Conservation (phyloP, 768 basidiomycete species). For the Agrocybe pediades region DNA sequence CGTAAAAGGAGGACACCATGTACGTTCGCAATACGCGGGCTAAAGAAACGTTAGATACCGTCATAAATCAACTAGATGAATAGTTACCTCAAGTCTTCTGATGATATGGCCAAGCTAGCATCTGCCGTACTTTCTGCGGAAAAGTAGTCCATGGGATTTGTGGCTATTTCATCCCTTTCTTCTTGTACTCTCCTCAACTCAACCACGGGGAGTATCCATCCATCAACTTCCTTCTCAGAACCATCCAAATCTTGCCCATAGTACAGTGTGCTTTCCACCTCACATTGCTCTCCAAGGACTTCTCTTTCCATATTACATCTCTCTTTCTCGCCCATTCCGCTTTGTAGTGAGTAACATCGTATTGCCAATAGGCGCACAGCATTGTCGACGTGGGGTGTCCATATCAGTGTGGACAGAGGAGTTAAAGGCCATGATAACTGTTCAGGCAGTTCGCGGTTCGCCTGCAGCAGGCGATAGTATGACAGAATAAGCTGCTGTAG, state of each 20-base stretch:
- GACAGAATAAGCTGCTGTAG: constrained; percentile 75
- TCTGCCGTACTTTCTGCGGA: constrained; percentile 33
- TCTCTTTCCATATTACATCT: constrained; percentile 64
- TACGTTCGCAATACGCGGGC: constrained; percentile 59
- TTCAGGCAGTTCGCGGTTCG: constrained; percentile 68
- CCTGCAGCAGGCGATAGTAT: constrained; percentile 78
- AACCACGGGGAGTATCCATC: constrained; percentile 78
- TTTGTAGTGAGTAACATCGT: constrained; percentile 75
- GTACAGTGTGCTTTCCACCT: constrained; percentile 63
- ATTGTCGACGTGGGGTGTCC: constrained; percentile 48
- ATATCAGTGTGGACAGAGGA: constrained; percentile 47
- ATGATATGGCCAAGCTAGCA: constrained; percentile 32
- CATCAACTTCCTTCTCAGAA: constrained; percentile 53
- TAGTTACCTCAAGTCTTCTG: constrained; percentile 58
- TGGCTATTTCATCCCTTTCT: constrained; percentile 47
- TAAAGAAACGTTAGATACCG: constrained; percentile 29
- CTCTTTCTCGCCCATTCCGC: constrained; percentile 77
- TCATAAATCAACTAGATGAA: neutral
- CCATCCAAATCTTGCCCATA: constrained; percentile 55
- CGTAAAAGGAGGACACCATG: constrained; percentile 70
- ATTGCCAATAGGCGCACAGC: constrained; percentile 73
- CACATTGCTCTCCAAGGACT: constrained; percentile 59
- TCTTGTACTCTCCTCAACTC: constrained; percentile 65
- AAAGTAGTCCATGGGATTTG: constrained; percentile 48
- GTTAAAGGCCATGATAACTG: constrained; percentile 67